A percentile compares a stretch with the other conserved stretches of the same genome.
phyloP scores from a whole-genome alignment of 225 moss, liverwort and hornwort species.

The Bryoerythrophyllum caledonicum region DNA sequence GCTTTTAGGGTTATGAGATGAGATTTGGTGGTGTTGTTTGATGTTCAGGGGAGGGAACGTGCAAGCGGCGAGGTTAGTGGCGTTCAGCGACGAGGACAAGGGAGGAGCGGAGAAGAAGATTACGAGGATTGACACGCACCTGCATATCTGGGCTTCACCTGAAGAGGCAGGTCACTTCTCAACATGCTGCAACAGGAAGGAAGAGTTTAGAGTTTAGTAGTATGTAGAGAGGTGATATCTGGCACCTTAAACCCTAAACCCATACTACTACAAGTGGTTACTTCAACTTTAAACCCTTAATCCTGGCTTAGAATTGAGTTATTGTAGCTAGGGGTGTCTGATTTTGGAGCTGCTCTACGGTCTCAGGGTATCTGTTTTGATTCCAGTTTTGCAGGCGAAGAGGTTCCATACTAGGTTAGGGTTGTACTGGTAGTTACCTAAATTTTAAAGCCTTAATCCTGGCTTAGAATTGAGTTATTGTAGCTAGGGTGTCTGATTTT shows the following conservation, averaged over 20 bases:
- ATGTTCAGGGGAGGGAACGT: constrained; percentile 24
- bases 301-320: too few relatives aligned
- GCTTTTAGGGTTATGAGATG: not conserved
- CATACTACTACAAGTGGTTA: too few relatives aligned
- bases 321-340: too few relatives aligned
- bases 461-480: too few relatives aligned
- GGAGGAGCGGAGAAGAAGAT: constrained; percentile 27
- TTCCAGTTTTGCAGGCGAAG: constrained; percentile 34
- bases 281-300: too few relatives aligned
- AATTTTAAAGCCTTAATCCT: too few relatives aligned
- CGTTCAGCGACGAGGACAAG: constrained; percentile 23
- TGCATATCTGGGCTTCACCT: constrained; percentile 73
- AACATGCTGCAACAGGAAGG: not conserved
- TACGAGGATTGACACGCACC: constrained; percentile 58
- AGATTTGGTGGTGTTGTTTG: not conserved
- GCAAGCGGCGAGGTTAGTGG: constrained; percentile 29
- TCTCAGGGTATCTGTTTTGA: constrained; percentile 7
- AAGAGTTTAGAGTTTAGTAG: too few relatives aligned
- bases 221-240: too few relatives aligned
- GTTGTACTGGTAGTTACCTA: too few relatives aligned
- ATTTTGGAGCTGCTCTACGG: not conserved
- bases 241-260: too few relatives aligned
- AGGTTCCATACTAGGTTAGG: constrained; percentile 16
- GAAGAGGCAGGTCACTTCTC: constrained; percentile 42
- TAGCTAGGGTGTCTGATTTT: not conserved